Evolutionary conservation across 139 green algal genomes (phyloP).

Genomic region (Ulvella scutata): DNA sequence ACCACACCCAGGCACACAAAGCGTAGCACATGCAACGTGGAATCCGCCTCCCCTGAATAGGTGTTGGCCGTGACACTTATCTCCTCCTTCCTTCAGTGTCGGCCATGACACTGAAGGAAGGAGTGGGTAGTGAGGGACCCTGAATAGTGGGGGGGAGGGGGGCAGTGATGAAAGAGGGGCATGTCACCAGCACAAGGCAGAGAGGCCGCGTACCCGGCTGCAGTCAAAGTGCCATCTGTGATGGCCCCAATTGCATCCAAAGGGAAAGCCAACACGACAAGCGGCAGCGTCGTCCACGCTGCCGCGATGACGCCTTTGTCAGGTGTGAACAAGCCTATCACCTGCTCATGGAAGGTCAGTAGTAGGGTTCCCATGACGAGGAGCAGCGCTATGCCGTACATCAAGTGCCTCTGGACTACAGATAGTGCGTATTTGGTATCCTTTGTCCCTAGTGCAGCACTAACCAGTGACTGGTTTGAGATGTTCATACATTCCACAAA

Average conservation of each 20-base stretch:
- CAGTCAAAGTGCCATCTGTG: background rate
- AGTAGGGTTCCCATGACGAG: background rate
- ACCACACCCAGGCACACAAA: too few species aligned
- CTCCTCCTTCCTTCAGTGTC: too few species aligned
- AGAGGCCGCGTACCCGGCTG: background rate
- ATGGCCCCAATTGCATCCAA: background rate
- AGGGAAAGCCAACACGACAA: background rate
- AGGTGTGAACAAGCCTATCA: background rate
- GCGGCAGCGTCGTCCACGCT: background rate
- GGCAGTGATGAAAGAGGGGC: too few species aligned
- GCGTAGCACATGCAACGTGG: too few species aligned
- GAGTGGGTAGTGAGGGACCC: too few species aligned
- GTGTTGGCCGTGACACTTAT: too few species aligned
- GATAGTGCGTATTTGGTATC: background rate
- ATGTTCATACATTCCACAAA: slow-evolving; percentile 2
- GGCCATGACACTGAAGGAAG: too few species aligned
- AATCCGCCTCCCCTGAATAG: too few species aligned
- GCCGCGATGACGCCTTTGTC: background rate
- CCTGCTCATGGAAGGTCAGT: background rate
- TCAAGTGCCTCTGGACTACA: background rate
- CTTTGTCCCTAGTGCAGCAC: background rate
- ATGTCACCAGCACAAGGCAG: too few species aligned
- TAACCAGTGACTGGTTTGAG: background rate
- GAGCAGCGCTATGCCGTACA: background rate
- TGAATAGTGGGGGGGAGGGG: too few species aligned